Conservation (phyloP, 2,329 filamentous ascomycete species). For the Talaromyces marneffei region DNA sequence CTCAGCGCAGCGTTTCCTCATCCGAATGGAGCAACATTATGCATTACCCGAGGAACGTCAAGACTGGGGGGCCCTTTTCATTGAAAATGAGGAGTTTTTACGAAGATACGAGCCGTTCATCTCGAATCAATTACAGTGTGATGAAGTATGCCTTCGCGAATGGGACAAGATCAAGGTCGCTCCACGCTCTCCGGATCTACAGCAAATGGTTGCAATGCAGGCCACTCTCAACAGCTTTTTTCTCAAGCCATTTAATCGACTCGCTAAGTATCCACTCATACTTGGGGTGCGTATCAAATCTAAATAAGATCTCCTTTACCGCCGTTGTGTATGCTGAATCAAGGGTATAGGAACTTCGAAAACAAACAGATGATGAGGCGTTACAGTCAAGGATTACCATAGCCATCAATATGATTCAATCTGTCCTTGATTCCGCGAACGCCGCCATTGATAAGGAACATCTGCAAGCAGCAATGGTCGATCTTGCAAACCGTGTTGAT, state of each 20-base stretch:
- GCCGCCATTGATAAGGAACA: slow-evolving; percentile 86
- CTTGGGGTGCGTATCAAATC: slow-evolving; percentile 57
- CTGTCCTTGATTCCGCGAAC: slow-evolving; percentile 78
- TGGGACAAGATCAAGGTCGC: slow-evolving; percentile 80
- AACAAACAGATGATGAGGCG: slow-evolving; percentile 70
- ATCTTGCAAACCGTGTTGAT: slow-evolving; percentile 76
- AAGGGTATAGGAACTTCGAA: slow-evolving; percentile 65
- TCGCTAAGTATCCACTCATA: slow-evolving; percentile 90
- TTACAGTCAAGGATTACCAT: slow-evolving; percentile 65
- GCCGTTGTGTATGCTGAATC: slow-evolving; percentile 6
- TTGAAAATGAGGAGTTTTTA: slow-evolving; percentile 78
- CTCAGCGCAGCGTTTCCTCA: slow-evolving; percentile 90
- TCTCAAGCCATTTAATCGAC: slow-evolving; percentile 90
- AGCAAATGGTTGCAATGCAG: slow-evolving; percentile 75
- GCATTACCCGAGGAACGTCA: slow-evolving; percentile 69
- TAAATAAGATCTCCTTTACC: not conserved
- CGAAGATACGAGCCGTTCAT: slow-evolving; percentile 96
- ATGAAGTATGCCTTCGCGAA: slow-evolving; percentile 72
- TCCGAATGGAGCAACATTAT: slow-evolving; percentile 92
- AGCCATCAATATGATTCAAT: slow-evolving; percentile 76
- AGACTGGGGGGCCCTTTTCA: slow-evolving; percentile 92
- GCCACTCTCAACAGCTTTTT: slow-evolving; percentile 88
- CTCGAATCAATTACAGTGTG: slow-evolving; percentile 88
- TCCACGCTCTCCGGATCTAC: slow-evolving; percentile 57
- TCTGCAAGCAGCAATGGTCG: slow-evolving; percentile 73